Conservation (phyloP, 345 rosid genomes). For the Ailanthus altissimus region DNA sequence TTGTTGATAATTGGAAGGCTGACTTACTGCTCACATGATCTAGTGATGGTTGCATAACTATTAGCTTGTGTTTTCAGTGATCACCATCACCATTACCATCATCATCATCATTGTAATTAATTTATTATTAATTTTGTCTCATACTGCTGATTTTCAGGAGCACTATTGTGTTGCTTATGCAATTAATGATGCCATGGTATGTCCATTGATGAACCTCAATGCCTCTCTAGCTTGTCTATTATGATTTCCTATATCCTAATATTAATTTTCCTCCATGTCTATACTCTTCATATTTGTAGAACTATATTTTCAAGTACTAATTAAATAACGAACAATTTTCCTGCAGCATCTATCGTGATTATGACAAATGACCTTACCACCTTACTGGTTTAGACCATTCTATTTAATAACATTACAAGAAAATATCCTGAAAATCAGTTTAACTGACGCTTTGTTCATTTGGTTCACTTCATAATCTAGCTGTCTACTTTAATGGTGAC, state of each 20-base stretch:
- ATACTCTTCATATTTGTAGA: neutral
- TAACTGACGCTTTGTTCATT: neutral
- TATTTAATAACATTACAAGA: neutral
- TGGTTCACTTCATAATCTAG: neutral
- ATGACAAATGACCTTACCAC: neutral
- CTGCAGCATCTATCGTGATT: neutral
- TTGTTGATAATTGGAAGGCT: constrained; percentile 8
- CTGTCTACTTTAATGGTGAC: too few relatives aligned
- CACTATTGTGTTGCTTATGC: constrained; percentile 86
- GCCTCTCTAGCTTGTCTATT: neutral
- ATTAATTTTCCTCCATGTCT: constrained; percentile 13
- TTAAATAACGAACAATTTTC: neutral
- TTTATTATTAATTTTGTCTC: constrained; percentile 15
- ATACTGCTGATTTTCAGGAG: constrained; percentile 55
- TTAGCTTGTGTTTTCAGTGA: neutral
- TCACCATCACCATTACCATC: too few relatives aligned
- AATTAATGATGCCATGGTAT: constrained; percentile 83
- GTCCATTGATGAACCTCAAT: constrained; percentile 30
- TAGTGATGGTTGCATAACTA: constrained; percentile 14
- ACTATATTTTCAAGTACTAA: neutral
- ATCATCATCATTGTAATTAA: too few relatives aligned
- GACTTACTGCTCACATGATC: constrained; percentile 9
- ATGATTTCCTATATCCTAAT: constrained; percentile 7
- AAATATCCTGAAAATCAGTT: neutral
- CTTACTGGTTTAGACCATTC: neutral